phyloP scores from a whole-genome alignment of 2,329 filamentous ascomycete species.

The Meredithiella fracta region DNA sequence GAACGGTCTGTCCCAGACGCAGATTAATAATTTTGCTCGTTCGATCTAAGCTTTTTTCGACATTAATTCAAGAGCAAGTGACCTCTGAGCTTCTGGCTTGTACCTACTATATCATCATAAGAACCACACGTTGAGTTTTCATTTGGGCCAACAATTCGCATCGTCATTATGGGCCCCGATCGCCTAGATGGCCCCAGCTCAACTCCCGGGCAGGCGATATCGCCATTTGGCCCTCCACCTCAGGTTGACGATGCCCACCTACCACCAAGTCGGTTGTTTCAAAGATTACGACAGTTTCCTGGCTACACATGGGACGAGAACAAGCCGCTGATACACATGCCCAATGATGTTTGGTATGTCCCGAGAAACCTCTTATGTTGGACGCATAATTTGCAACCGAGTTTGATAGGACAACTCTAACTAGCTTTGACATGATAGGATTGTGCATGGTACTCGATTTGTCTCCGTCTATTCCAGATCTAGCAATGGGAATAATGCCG shows the following conservation, averaged over 20 bases:
- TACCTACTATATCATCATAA: background rate
- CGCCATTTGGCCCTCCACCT: background rate
- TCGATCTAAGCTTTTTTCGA: no score
- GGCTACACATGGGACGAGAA: constrained; percentile 65
- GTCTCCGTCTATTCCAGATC: constrained; percentile 29
- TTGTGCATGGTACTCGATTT: constrained; percentile 46
- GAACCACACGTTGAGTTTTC: background rate
- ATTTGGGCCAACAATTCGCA: background rate
- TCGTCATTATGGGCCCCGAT: constrained; percentile 8
- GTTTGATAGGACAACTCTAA: no score
- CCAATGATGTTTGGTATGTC: constrained; percentile 72
- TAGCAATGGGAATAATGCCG: constrained; percentile 23
- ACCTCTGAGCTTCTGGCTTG: no score
- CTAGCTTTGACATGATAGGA: constrained; percentile 28
- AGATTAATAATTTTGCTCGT: background rate
- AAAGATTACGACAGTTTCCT: constrained; percentile 54
- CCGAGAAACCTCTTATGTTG: background rate
- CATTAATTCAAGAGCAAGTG: background rate
- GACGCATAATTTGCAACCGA: background rate
- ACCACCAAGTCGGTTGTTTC: constrained; percentile 52
- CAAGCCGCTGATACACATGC: constrained; percentile 40
- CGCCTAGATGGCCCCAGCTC: constrained; percentile 12
- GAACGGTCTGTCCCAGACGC: background rate
- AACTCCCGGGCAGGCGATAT: constrained; percentile 1
- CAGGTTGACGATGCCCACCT: constrained; percentile 7